Evolutionary conservation across 176 grass and related monocot genomes (phyloP), one percentile per base, ranked within the genome.

Genomic region (Carex myosuroides): DNA sequence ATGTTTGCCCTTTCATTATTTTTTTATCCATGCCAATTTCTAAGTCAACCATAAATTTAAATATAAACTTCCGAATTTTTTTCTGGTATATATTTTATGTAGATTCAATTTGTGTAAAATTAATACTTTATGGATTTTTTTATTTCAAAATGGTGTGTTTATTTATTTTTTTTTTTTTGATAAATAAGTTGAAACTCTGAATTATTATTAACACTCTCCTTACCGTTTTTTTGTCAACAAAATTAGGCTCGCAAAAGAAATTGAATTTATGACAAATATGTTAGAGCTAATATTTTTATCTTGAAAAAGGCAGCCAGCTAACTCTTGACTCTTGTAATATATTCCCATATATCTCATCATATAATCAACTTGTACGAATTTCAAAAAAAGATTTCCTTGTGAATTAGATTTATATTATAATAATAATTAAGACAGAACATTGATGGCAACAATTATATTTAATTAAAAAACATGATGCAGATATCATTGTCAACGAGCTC

Each of bases 331-430:
- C 0, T 76, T 55, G 55, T 50, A 76, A 76, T 55, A 54, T 32
- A 32, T 32, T 76, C 21, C 72, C 13, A 55, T 62, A 21, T 55
- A 76, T 76, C 72, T 76, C 72, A 30, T 76, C 72, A 24, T 76
- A 30, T 16, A 76, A 32, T 76, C 72, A 52, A 76, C 46, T 76
- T 74, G 70, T 18, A 74, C 20, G 13, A 22, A 50, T 52, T 52
- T 26, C 70, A 52, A 68, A 68, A 35, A 24, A n/a, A 74, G 21
- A 22, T 48, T 50, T 48, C 70, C 11, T 5, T 13, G 3, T 50
- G 24, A 42, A 74, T 52, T 24, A 50, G 8, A 20, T 74, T 14
- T 48, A 18, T 13, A 5, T 21, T 74, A 52, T 3, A 2, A 22
- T 72, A 52, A 52, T 75, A 75, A 75, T 26, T 42, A 75, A 42